Evolutionary conservation across 306 rosid species (phyloP), one percentile per base, ranked within the genome.

Genomic region (Elaeagnus macrophylla): DNA sequence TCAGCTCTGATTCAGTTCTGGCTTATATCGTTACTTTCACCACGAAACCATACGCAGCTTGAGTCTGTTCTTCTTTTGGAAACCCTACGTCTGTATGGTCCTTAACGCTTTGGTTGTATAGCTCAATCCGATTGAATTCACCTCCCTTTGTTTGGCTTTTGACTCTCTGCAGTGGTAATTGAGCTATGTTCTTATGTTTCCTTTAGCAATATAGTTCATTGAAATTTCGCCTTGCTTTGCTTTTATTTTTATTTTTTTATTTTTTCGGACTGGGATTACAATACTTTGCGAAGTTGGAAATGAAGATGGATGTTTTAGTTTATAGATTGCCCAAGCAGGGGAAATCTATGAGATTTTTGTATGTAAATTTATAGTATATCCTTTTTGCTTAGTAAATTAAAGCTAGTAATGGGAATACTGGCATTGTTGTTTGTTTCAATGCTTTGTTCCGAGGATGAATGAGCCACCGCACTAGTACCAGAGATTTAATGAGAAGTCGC

Each of bases 61-160:
- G 16, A 32, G 37, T 56, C 17, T 14, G 10, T 14, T 45, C 49
- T 14, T 7, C 35, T 32, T 41, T 17, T 56, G 17, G 49, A 69
- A 84, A 77, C 82, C 84, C 86, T 79, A 77, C 69, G 72, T 81
- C 72, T 53, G 72, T 59, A 10, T 16, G 32, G 32, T 46, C 9
- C 35, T 38, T 62, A 65, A 53, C 51, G 50, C 13, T 10, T 15
- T 3, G 10, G 20, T 54, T 48, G 7, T 57, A 38, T 1, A 17
- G 41, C 10, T 52, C 48, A 37, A 37, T 25, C 54, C 39, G 11
- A 19, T 69, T 60, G 54, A 68, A 39, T 72, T 60, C 40, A 11
- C 3, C n/a, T 17, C 18, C 9, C 51, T 42, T 58, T 6, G 52
- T 25, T 16, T 37, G 17, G 3, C 12, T 44, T 56, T 16, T 41